Conservation (phyloP, 176 grass and related monocot genomes). For the Hordeum marinum region DNA sequence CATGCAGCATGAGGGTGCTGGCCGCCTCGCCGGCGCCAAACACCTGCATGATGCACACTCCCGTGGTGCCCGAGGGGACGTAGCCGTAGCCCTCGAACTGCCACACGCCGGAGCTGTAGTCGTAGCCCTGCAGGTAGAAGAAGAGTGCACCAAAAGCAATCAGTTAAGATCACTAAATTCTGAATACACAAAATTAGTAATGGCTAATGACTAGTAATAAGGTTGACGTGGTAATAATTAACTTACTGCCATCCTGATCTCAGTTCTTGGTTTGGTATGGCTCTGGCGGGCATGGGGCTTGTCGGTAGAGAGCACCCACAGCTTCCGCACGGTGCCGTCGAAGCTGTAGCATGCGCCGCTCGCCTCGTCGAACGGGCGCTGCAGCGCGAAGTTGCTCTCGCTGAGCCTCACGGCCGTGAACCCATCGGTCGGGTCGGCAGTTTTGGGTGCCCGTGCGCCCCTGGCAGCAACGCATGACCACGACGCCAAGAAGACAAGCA, state of each 20-base stretch:
- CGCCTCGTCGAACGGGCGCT: constrained; percentile 27
- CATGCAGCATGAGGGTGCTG: constrained; percentile 42
- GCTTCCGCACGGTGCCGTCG: constrained; percentile 6
- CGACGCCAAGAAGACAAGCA: background rate
- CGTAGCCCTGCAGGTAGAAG: no score
- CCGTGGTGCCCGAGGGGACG: constrained; percentile 27
- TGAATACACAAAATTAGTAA: no score
- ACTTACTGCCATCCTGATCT: constrained; percentile 38
- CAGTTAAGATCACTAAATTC: background rate
- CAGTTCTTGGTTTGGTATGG: constrained; percentile 32
- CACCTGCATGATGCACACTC: constrained; percentile 49
- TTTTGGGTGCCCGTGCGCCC: background rate
- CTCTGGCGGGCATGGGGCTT: background rate
- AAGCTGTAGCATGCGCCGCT: constrained; percentile 9
- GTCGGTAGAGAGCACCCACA: constrained; percentile 41
- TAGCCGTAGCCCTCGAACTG: constrained; percentile 48
- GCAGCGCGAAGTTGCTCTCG: constrained; percentile 27
- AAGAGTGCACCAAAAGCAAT: no score
- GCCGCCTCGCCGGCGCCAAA: background rate
- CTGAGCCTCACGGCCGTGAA: constrained; percentile 35
- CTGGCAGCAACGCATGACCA: background rate
- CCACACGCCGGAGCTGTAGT: constrained; percentile 28
- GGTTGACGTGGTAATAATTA: no score
- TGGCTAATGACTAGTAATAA: no score
- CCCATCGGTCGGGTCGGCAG: constrained; percentile 16